Conservation (phyloP, 148 eudicot genomes). For the Vaccinium myrtillus region DNA sequence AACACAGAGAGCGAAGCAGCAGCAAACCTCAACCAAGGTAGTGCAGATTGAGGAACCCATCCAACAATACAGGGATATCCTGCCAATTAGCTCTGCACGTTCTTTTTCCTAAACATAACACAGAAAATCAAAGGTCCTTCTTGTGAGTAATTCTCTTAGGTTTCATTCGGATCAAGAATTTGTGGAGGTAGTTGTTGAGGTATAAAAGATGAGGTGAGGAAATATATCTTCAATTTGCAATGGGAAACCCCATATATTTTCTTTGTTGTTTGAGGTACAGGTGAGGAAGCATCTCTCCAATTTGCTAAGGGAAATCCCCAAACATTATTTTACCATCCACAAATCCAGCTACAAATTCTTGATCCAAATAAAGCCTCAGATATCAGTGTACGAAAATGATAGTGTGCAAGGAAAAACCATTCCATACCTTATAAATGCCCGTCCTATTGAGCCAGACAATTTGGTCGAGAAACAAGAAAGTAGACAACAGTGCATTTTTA, state of each 20-base stretch:
- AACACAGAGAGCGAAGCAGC: not conserved
- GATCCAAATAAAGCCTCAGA: not conserved
- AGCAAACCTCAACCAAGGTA: conserved; percentile 83
- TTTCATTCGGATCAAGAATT: not conserved
- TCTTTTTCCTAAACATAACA: conserved; percentile 67
- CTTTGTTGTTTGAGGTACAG: not conserved
- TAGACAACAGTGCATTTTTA: conserved; percentile 89
- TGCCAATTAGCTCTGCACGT: conserved; percentile 67
- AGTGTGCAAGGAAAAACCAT: not conserved
- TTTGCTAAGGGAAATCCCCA: not conserved
- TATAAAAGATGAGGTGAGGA: not conserved
- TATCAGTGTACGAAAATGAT: conserved; percentile 2
- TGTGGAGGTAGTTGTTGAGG: not conserved
- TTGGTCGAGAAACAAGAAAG: conserved; percentile 96
- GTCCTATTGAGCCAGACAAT: conserved; percentile 93
- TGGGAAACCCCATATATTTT: not conserved
- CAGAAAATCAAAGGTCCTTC: conserved; percentile 6
- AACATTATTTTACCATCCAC: not conserved
- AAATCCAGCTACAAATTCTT: conserved; percentile 6
- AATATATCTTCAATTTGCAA: not conserved
- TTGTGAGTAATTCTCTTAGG: not conserved
- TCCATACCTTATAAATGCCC: conserved; percentile 89
- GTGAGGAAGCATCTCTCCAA: not conserved
- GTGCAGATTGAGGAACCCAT: conserved; percentile 81
- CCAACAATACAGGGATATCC: conserved; percentile 95